phyloP scores from a whole-genome alignment of 768 basidiomycete species.

The Leucocoprinus birnbaumii region DNA sequence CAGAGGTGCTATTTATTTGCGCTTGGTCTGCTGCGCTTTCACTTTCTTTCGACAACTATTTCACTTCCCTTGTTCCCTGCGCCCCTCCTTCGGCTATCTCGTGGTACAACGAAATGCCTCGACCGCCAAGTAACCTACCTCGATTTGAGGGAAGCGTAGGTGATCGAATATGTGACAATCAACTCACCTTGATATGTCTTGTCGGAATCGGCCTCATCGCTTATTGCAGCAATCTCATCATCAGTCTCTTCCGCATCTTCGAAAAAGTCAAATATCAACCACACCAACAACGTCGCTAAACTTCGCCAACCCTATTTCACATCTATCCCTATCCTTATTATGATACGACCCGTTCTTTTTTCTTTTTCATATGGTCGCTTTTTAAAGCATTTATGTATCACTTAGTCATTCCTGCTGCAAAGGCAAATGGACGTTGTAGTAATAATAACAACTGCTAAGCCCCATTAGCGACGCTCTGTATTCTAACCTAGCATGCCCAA shows the following conservation, averaged over 20 bases:
- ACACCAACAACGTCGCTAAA: slow-evolving; percentile 17
- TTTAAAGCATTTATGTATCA: background rate
- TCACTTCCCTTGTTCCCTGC: slow-evolving; percentile 83
- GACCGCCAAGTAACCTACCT: slow-evolving; percentile 42
- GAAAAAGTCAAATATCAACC: slow-evolving; percentile 83
- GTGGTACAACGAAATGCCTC: slow-evolving; percentile 76
- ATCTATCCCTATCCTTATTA: background rate
- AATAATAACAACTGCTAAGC: background rate
- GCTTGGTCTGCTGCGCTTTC: slow-evolving; percentile 91
- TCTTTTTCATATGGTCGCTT: no score
- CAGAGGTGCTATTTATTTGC: slow-evolving; percentile 89
- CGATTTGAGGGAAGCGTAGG: slow-evolving; percentile 43
- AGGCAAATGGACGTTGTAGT: background rate
- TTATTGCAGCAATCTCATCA: slow-evolving; percentile 83
- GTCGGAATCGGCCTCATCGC: slow-evolving; percentile 75
- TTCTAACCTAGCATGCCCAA: background rate
- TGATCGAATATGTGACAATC: slow-evolving; percentile 65
- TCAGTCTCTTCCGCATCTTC: slow-evolving; percentile 83
- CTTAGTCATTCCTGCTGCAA: background rate
- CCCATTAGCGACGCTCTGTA: background rate
- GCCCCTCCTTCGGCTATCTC: slow-evolving; percentile 52
- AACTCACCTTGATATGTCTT: slow-evolving; percentile 75
- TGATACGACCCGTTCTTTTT: background rate
- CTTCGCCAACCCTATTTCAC: background rate
- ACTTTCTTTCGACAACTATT: slow-evolving; percentile 88